Evolutionary conservation across 73 alveolate genomes (phyloP).

Genomic region (Blepharisma stoltei): DNA sequence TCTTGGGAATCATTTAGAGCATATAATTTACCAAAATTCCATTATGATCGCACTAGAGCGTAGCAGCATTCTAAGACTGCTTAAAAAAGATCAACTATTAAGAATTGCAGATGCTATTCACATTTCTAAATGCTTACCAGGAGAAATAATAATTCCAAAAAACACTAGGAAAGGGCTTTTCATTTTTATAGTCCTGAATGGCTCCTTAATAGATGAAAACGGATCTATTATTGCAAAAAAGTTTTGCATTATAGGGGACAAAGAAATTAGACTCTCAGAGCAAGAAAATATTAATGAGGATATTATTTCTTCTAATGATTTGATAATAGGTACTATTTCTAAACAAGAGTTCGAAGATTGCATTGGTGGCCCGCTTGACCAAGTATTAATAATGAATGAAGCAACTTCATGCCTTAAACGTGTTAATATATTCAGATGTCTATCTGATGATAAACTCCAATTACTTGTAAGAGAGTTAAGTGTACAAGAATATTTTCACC

Average conservation of each 20-base stretch:
- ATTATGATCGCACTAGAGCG: background rate
- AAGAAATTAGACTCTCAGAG: background rate
- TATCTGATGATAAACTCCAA: constrained; percentile 41
- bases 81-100: constrained; percentile 26
- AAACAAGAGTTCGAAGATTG: background rate
- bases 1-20: background rate
- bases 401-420: constrained; percentile 34
- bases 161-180: background rate
- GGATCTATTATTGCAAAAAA: background rate
- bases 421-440: constrained; percentile 44
- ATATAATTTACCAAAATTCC: background rate
- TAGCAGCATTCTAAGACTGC: constrained; percentile 21
- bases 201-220: background rate
- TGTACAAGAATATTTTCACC: constrained; percentile 41
- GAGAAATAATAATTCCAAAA: background rate
- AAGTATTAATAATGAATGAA: constrained; percentile 33
- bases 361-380: constrained; percentile 34
- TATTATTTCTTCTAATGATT: background rate
- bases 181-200: background rate
- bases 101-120: constrained; percentile 26
- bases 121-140: background rate
- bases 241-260: background rate
- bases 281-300: background rate
- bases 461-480: constrained; percentile 38
- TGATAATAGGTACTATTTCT: background rate